These are phyloP conservation scores for Casuarina equisetifolia DNA, from an alignment of 306 rosid genomes.

Conservation along the genomic window DNA sequence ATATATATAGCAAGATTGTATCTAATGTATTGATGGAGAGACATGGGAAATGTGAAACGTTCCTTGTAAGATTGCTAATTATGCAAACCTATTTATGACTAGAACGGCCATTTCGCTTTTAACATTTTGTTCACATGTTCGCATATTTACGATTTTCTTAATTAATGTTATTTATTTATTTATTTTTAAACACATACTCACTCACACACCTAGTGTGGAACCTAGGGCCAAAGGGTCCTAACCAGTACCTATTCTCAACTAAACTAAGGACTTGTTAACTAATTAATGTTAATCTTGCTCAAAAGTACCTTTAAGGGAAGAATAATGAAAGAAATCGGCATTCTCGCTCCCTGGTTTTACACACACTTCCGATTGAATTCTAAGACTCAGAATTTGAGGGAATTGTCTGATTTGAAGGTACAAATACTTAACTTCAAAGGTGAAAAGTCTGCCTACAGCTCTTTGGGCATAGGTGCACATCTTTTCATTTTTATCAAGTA, in stretches of 20 bases:
- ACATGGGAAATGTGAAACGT: too few relatives aligned
- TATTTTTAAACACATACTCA: too few relatives aligned
- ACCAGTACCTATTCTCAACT: too few relatives aligned
- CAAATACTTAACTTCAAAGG: not conserved
- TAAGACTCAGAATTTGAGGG: not conserved
- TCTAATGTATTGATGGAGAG: too few relatives aligned
- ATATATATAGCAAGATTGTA: too few relatives aligned
- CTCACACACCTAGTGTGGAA: too few relatives aligned
- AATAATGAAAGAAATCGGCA: not conserved
- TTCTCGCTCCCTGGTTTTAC: not conserved
- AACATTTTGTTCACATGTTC: not conserved
- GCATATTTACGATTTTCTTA: not conserved
- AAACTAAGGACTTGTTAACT: too few relatives aligned
- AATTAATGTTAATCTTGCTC: not conserved
- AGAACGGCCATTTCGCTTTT: not conserved
- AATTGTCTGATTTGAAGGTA: not conserved
- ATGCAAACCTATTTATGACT: too few relatives aligned
- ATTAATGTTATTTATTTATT: not conserved
- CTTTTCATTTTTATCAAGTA: not conserved
- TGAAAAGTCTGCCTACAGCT: not conserved
- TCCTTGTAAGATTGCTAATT: too few relatives aligned
- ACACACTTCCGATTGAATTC: not conserved
- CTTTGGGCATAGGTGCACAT: not conserved
- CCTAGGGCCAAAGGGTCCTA: too few relatives aligned
- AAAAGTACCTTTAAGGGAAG: not conserved